Conservation (phyloP, 345 rosid genomes). For the Aquilaria malaccensis region DNA sequence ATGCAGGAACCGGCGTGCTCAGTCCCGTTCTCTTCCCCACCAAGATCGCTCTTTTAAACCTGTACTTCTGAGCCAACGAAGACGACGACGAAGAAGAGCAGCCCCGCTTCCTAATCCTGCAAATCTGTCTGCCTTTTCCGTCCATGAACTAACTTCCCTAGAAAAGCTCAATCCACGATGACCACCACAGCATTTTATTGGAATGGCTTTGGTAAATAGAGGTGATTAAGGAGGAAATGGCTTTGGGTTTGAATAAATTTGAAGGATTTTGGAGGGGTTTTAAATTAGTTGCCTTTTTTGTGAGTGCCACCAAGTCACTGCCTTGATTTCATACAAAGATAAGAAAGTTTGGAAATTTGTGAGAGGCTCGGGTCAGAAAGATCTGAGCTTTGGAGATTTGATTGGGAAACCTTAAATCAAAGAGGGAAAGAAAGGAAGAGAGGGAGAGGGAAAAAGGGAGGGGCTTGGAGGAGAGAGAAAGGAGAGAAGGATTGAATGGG, state of each 20-base stretch:
- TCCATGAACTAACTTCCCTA: constrained; percentile 32
- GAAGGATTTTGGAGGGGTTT: neutral
- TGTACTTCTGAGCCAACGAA: constrained; percentile 53
- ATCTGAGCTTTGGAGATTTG: constrained; percentile 8
- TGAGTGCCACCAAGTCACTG: constrained; percentile 18
- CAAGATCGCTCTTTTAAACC: constrained; percentile 77
- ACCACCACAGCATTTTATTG: too few species aligned
- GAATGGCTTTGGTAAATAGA: too few species aligned
- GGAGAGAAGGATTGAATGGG: neutral
- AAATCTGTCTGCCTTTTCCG: constrained; percentile 28
- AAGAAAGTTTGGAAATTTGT: constrained; percentile 18
- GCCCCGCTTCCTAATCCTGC: constrained; percentile 89
- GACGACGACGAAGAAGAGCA: constrained; percentile 86
- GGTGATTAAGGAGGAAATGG: neutral
- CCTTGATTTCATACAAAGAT: constrained; percentile 45
- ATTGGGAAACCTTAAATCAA: constrained; percentile 23
- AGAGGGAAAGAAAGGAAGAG: constrained; percentile 16
- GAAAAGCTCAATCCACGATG: constrained; percentile 9
- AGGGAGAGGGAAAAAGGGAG: neutral
- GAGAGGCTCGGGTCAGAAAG: neutral
- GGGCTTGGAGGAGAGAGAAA: too few species aligned
- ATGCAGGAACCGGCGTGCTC: constrained; percentile 61
- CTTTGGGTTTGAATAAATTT: neutral
- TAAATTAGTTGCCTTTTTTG: constrained; percentile 15
- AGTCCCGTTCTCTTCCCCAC: constrained; percentile 54